Evolutionary conservation across 2,329 filamentous ascomycete species (phyloP), one percentile per base, ranked within the genome.

Genomic region (Spiromastix sp.): DNA sequence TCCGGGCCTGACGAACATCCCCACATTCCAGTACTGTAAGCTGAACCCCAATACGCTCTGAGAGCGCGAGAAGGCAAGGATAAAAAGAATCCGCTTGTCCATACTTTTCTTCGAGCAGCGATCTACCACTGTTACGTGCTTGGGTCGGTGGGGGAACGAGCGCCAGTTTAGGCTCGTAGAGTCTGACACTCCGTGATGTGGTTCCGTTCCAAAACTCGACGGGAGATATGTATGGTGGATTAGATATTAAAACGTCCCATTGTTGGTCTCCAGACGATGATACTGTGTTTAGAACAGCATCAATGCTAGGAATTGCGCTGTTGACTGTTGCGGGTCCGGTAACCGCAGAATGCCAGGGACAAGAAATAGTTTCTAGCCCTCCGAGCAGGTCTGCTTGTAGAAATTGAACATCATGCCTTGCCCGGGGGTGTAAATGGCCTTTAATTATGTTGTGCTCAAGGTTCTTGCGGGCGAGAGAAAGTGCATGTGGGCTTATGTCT

Each of bases 171-270:
- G 91, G 91, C 59, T 98, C 91, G 53, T 77, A 85, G 30, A 76
- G 76, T 11, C 85, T 74, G 19, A 95, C 89, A 9, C 83, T 89
- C 17, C 77, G 72, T 1, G 70, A 66, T 1, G 81, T 86, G 12
- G 74, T 72, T 25, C 59, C 68, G 25, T 67, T 47, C 4, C 41
- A 59, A 49, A 83, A 86, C 5, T 72, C 73, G 3, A 54, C 45
- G 0, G 67, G 62, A 2, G 86, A 93, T 33, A 96, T 79, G 55
- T 96, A 96, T 1, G 91, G 91, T 11, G 91, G 91, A 50, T 98
- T 98, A 2, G 82, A 82, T 22, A 91, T 72, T 2, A 98, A 59
- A 3, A 96, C 61, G 21, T 24, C 21, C 7, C 7, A 24, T n/a
- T 7, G 7, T 24, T 7, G 21, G 7, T n/a, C 21, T 24, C 7